Base-by-base conservation (phyloP, 129 eudicot genomes). In the Escallonia rubra region DNA sequence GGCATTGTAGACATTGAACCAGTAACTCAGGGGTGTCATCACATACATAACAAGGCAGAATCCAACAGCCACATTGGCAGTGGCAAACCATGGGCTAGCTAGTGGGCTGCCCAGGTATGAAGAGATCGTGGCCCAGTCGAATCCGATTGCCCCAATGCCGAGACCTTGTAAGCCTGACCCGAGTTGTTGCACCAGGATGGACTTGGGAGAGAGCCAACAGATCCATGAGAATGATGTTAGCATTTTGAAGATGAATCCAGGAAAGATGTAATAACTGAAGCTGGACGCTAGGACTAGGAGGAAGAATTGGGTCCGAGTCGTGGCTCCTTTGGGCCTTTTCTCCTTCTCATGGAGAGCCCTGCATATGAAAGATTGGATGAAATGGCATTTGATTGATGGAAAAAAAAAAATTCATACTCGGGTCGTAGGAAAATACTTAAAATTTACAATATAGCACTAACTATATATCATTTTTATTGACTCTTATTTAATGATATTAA, bases 341-440 rank as follows among this genome's bases (percentile, higher is more conserved):
- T 85, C 96, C 13, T 70, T 73, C 58, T 89, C 89, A 39, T 89
- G 92, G 44, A 89, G 76, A 10, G 92, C 90, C 78, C 96, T 85
- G 77, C 39, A 5, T 8, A 54, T 41, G 8, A 15, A 14, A 54
- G 23, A 8, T 8, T 9, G 85, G 34, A 23, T 23, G 34, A 23
- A 23, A 23, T 23, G 34, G 34, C 34, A 23, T 23, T 23, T 23
- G 34, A 23, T 23, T 23, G 34, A 23, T 23, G 34, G 34, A 23
- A n/a, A n/a, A n/a, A n/a, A n/a, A n/a, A n/a, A n/a, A n/a, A n/a
- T n/a, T n/a, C n/a, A n/a, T n/a, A 23, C 34, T 23, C 34, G 34
- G 1, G 34, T 23, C n/a, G 34, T 23, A 23, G 34, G 34, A 23
- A 23, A 1, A 23, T 23, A 23, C 34, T 23, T 23, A 23, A 23